phyloP scores from a whole-genome alignment of 257 asterid species.

The Jacaranda copaia region DNA sequence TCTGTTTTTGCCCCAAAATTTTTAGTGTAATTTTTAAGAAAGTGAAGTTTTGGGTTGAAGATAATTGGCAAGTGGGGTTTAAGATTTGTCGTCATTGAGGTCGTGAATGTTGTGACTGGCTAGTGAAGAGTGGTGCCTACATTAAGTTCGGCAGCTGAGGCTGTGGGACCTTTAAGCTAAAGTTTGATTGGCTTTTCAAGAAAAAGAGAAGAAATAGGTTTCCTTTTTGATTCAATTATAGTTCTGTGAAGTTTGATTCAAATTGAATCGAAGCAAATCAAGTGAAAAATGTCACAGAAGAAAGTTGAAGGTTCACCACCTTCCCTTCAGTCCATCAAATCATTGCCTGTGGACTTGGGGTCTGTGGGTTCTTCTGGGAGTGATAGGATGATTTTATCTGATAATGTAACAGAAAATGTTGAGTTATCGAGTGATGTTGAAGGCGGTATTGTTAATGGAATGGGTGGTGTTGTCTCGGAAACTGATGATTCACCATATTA shows the following conservation, averaged over 20 bases:
- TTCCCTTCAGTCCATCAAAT: constrained; percentile 66
- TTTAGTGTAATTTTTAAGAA: constrained; percentile 34
- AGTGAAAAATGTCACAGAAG: constrained; percentile 58
- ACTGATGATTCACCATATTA: constrained; percentile 86
- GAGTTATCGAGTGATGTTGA: constrained; percentile 42
- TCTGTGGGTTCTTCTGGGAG: constrained; percentile 50
- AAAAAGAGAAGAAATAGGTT: constrained; percentile 50
- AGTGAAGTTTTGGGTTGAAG: constrained; percentile 32
- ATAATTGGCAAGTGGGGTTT: constrained; percentile 45
- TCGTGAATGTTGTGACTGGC: constrained; percentile 54
- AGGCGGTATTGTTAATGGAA: constrained; percentile 40
- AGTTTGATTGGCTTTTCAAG: constrained; percentile 58
- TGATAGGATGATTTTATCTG: constrained; percentile 52
- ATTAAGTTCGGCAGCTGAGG: constrained; percentile 71
- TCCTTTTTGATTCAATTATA: constrained; percentile 75
- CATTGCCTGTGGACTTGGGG: constrained; percentile 75
- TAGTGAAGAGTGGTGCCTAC: constrained; percentile 72
- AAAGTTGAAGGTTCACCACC: constrained; percentile 38
- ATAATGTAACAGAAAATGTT: constrained; percentile 49
- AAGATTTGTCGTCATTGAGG: constrained; percentile 40
- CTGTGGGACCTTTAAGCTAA: constrained; percentile 67
- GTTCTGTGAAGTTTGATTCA: constrained; percentile 49
- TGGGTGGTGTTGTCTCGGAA: constrained; percentile 41
- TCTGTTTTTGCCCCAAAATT: constrained; percentile 33
- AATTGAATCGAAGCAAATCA: constrained; percentile 47